Evolutionary conservation across 805 yeast species (phyloP), one percentile per base, ranked within the genome.

Genomic region (Sugiyamaella boreocaroliniensis): DNA sequence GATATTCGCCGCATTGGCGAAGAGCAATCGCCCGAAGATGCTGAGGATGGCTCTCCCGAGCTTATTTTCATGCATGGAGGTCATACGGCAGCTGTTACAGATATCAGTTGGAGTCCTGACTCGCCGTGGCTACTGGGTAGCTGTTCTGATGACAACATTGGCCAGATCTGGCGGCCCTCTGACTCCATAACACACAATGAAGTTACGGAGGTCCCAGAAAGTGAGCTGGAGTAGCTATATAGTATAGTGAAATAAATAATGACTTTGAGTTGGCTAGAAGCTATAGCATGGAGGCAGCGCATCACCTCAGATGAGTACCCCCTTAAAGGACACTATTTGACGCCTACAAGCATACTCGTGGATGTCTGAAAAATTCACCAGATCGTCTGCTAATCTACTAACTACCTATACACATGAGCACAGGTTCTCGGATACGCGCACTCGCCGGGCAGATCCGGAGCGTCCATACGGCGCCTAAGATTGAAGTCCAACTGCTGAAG

Each of bases 41-140:
- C 76, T 29, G 76, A 76, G 37, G 79, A 77, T 55, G 80, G 81
- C 10, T 95, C 89, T 57, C 93, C 96, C 5, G 85, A 89, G 65
- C 75, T 89, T 53, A 69, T 71, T 20, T 89, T 87, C 64, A 78
- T 87, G 62, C 96, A 89, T 67, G 96, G 95, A 14, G 96, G 96
- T 11, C 96, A 89, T 69, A 80, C 89, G 1, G 80, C 79, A 47
- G 75, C 82, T 50, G 75, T 89, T 45, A 75, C 81, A 52, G 92
- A 83, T 58, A 71, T 84, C 47, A 81, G 77, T 52, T 79, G 90
- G 77, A 83, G 85, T 61, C 86, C 88, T 1, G 67, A 64, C 9
- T 68, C 83, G 47, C 73, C 75, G 22, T 77, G 82, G 68, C 74
- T 86, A 1, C 66, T 81, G 34, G 83, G 83, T 7, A 79, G 86